A percentile compares a stretch with the other conserved stretches of the same genome.
phyloP scores from a whole-genome alignment of 108 stramenopile genomes.

The Fistulifera pelliculosa region DNA sequence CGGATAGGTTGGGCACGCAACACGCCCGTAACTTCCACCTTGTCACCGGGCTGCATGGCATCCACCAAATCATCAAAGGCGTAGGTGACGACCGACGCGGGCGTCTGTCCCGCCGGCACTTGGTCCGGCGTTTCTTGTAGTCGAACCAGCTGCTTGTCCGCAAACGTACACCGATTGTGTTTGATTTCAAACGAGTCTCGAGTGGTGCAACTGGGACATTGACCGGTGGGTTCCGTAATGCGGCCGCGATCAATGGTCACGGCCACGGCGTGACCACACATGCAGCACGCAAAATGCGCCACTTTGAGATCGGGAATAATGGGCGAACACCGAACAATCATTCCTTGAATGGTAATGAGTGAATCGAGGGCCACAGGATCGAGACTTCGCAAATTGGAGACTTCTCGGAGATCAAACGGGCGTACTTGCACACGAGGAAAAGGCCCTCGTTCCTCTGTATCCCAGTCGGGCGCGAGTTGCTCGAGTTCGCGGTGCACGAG shows the following conservation, averaged over 20 bases:
- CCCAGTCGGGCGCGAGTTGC: constrained; percentile 14
- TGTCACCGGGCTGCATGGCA: constrained; percentile 91
- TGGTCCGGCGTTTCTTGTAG: constrained; percentile 96
- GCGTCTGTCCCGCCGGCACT: constrained; percentile 98
- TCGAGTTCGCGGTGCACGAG: constrained; percentile 65
- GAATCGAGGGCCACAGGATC: constrained; percentile 93
- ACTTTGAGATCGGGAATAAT: constrained; percentile 97
- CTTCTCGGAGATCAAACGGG: constrained; percentile 74
- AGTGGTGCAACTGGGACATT: constrained; percentile 58
- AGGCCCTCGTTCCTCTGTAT: constrained; percentile 26
- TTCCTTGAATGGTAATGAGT: constrained; percentile 86
- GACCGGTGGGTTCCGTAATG: constrained; percentile 83
- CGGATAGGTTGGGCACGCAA: constrained; percentile 90
- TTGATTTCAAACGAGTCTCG: constrained; percentile 58
- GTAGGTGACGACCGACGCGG: constrained; percentile 88
- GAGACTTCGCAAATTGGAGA: constrained; percentile 84
- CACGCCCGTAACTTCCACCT: constrained; percentile 95
- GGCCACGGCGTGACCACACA: constrained; percentile 71
- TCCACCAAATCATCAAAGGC: constrained; percentile 98
- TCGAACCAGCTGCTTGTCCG: constrained; percentile 96
- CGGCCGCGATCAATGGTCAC: constrained; percentile 91
- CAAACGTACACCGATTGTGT: constrained; percentile 93
- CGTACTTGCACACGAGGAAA: constrained; percentile 84
- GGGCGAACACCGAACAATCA: constrained; percentile 91
- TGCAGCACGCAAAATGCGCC: constrained; percentile 88